phyloP scores from a whole-genome alignment of 257 asterid genomes.

The Ajuga chamaepitys region DNA sequence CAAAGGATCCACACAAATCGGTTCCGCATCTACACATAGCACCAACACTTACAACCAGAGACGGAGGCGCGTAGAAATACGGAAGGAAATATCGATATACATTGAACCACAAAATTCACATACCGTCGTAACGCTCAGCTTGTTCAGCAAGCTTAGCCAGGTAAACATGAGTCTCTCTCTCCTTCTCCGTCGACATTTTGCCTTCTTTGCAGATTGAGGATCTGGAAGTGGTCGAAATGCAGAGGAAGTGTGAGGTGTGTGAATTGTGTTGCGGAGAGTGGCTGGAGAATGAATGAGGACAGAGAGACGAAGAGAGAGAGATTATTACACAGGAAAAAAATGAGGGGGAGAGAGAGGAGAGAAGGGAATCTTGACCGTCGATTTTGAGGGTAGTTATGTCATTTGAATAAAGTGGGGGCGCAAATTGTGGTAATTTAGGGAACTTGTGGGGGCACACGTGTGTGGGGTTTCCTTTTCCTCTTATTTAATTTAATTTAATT shows the following conservation, averaged over 20 bases:
- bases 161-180: constrained; percentile 65
- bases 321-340: neutral
- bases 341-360: neutral
- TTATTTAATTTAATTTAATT: neutral
- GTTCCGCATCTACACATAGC: constrained; percentile 6
- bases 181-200: constrained; percentile 50
- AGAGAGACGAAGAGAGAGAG: neutral
- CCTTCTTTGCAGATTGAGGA: constrained; percentile 5
- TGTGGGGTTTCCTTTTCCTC: neutral
- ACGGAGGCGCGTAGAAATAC: neutral
- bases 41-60: neutral
- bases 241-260: constrained; percentile 11
- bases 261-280: constrained; percentile 11
- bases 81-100: neutral
- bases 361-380: constrained; percentile 19
- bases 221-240: constrained; percentile 15
- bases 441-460: constrained; percentile 19
- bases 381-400: constrained; percentile 15
- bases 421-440: constrained; percentile 15
- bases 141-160: constrained; percentile 70
- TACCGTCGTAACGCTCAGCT: constrained; percentile 82
- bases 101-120: neutral
- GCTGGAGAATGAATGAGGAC: constrained; percentile 5
- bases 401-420: constrained; percentile 11
- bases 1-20: neutral